A percentile compares a stretch with the other conserved stretches of the same genome.
These are phyloP conservation scores for Nepenthes alata DNA, from an alignment of 179 eudicot species.

Conservation along the genomic window DNA sequence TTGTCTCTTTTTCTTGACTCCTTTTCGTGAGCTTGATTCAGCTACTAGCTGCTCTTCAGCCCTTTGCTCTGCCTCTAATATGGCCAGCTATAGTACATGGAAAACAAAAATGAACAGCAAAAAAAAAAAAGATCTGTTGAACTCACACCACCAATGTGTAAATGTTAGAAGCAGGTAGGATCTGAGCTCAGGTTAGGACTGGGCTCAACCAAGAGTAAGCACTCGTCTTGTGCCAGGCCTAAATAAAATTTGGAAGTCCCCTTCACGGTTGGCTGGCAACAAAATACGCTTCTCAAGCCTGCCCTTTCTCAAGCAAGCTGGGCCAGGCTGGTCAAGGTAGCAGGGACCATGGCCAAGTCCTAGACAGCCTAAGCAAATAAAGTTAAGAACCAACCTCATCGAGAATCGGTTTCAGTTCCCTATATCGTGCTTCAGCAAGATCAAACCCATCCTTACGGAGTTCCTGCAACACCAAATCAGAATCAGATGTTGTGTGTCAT, in stretches of 20 bases:
- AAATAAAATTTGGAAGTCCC: no score
- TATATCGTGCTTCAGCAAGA: slow-evolving; percentile 1
- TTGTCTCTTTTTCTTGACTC: slow-evolving; percentile 56
- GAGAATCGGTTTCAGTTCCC: slow-evolving; percentile 10
- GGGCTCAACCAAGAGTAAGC: no score
- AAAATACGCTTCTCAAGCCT: no score
- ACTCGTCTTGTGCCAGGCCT: no score
- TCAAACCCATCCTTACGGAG: slow-evolving; percentile 98
- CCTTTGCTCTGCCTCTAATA: slow-evolving; percentile 86
- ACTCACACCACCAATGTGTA: no score
- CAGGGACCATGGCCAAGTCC: no score
- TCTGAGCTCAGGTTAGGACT: no score
- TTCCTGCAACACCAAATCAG: slow-evolving; percentile 35
- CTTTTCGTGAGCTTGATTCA: slow-evolving; percentile 51
- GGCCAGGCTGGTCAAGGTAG: no score
- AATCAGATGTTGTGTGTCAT: no score
- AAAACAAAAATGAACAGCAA: not conserved
- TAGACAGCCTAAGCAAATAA: not conserved
- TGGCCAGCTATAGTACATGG: slow-evolving; percentile 43
- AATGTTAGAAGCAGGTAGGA: no score
- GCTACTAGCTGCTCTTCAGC: slow-evolving; percentile 84
- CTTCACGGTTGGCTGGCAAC: no score
- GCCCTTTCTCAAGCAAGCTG: no score
- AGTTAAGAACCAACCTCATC: not conserved
- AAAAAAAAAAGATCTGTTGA: not conserved